phyloP scores from a whole-genome alignment of 1,284 basidiomycete genomes.

The Cutaneotrichosporon dermatis region DNA sequence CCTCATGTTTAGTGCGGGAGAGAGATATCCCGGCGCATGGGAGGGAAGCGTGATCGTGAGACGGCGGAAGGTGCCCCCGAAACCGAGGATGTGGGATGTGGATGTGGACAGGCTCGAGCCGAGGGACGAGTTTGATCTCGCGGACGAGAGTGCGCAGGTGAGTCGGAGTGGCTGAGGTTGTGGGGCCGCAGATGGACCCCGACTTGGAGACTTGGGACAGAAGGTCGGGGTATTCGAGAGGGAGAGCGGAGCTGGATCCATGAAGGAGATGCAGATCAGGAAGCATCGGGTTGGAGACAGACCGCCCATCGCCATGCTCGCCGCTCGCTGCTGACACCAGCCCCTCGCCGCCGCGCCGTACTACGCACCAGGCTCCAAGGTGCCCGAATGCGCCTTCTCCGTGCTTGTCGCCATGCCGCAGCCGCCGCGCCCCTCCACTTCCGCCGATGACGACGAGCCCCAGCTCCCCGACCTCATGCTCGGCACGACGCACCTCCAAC shows the following conservation, averaged over 20 bases:
- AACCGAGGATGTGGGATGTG: slow-evolving; percentile 16
- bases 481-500: slow-evolving; percentile 9
- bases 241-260: too few species aligned
- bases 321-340: neutral
- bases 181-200: too few species aligned
- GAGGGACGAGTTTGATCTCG: slow-evolving; percentile 8
- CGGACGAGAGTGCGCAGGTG: slow-evolving; percentile 6
- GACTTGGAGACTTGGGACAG: too few species aligned
- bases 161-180: neutral
- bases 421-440: neutral
- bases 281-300: too few species aligned
- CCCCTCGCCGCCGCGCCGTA: slow-evolving; percentile 6
- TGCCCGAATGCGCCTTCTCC: slow-evolving; percentile 7
- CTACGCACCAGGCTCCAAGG: neutral
- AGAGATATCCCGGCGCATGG: neutral
- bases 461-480: slow-evolving; percentile 14
- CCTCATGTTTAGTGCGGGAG: slow-evolving; percentile 7
- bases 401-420: slow-evolving; percentile 15
- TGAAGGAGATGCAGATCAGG: too few species aligned
- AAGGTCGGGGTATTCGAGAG: too few species aligned
- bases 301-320: too few species aligned
- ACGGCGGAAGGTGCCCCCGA: neutral
- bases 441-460: neutral
- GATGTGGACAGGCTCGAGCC: slow-evolving; percentile 1
- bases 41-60: neutral